Base-by-base conservation (phyloP, 2,329 filamentous ascomycete species). In the Trichophyton equinum region DNA sequence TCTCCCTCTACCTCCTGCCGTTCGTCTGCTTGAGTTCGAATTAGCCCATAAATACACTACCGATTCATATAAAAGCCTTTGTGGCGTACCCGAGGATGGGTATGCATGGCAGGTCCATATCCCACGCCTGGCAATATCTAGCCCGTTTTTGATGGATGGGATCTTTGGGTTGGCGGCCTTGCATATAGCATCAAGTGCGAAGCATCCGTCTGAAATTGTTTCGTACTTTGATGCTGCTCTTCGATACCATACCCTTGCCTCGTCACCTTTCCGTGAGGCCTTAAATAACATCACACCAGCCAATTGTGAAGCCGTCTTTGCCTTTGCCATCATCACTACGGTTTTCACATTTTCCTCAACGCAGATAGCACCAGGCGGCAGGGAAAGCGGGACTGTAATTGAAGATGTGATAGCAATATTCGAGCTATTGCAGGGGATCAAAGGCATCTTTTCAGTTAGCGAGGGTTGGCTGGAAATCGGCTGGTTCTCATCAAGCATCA, bases 1-100 rank as follows among this genome's bases (percentile, higher is more conserved):
- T 56, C 38, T 64, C 11, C 57, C 57, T 49, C 22, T 25, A 13
- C 38, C 57, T 27, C 38, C 57, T 15, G 27, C 20, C 22, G 36
- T 36, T n/a, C 40, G 57, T 8, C 13, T 72, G 11, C 69, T 70
- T 2, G 78, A 80, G 61, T 71, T 82, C 7, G 78, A 81, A 62
- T 66, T 82, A 51, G 79, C 81, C 76, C 78, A 81, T 63, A 76
- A 76, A 30, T 82, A 77, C 73, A 75, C 77, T 1, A 79, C 75
- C 0, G 72, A 71, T 18, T 80, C 78, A 0, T 81, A 74, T 64
- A 71, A 71, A 22, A 75, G 73, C 42, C 71, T 79, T 13, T 71
- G 67, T 57, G 71, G 68, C n/a, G 64, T 69, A 11, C 59, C 67
- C 1, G 64, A 68, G 0, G 69, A 71, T 42, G 68, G 72, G 51